phyloP scores from a whole-genome alignment of 352 stramenopile genomes.

The Elongisporangium anandrum region DNA sequence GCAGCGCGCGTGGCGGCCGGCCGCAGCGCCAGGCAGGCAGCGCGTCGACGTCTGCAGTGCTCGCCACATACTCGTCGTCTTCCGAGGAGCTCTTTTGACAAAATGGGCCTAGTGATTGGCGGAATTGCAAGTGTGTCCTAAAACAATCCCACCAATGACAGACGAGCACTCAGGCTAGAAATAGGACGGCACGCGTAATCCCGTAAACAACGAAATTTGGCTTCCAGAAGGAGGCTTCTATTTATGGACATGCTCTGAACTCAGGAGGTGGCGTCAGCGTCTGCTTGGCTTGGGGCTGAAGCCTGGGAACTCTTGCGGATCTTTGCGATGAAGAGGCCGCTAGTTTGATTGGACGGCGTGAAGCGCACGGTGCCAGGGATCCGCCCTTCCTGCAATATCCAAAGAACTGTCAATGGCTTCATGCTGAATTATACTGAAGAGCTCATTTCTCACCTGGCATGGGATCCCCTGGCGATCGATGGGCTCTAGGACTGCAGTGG shows the following conservation, averaged over 20 bases:
- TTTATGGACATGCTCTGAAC: not conserved
- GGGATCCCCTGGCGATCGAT: conserved; percentile 28
- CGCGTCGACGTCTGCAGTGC: not conserved
- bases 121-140: not conserved
- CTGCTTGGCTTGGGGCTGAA: not conserved
- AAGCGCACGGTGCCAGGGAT: conserved; percentile 60
- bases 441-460: conserved; percentile 29
- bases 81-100: not conserved
- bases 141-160: not conserved
- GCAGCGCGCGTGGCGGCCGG: conserved; percentile 11
- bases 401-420: not conserved
- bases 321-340: conserved; percentile 70
- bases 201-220: not conserved
- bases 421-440: too few species aligned
- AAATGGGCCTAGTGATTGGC: not conserved
- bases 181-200: not conserved
- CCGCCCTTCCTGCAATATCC: conserved; percentile 29
- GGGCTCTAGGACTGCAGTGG: conserved; percentile 7
- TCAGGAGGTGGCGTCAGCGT: not conserved
- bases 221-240: not conserved
- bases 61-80: not conserved
- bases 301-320: conserved; percentile 27
- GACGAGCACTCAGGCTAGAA: not conserved
- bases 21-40: conserved; percentile 5
- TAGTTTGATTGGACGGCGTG: conserved; percentile 62